Evolutionary conservation across 1,284 basidiomycete species (phyloP), one percentile per base, ranked within the genome.

Genomic region (Athelia psychrophila): DNA sequence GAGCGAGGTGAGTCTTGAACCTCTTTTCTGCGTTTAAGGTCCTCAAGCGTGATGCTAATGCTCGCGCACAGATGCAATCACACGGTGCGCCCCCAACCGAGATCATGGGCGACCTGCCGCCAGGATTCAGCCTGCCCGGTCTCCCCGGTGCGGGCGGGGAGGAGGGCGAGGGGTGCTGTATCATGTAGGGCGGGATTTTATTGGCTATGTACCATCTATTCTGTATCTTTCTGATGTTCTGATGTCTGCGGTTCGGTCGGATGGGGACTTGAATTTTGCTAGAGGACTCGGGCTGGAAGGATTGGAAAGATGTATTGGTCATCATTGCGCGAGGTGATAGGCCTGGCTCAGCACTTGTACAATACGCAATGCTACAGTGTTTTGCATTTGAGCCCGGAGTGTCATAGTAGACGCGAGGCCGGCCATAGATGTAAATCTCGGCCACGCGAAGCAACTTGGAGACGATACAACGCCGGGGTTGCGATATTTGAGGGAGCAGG

Each of bases 31-130:
- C 15, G 16, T 16, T 47, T 46, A 44, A 15, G 12, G 42, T 22
- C 12, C 42, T 12, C 42, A 15, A 22, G 12, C 42, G 13, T 19
- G 45, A 42, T 10, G 33, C 15, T 15, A 51, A 22, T 19, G 25
- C 36, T 19, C 25, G 36, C 52, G 10, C 50, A 10, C 60, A 94
- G 88, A 84, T 96, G 81, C 93, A 95, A 78, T 77, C 79, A 27
- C 79, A 88, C 53, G 95, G 96, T 2, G 84, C 91, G 12, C 95
- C 95, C 0, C 95, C 95, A 0, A 70, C 84, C 48, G 93, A 95
- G 64, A 84, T 98, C 51, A 93, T 97, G 84, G 96, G 95, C 2
- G 86, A 91, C 3, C 77, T 98, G 58, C 95, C 95, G 0, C 82
- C 92, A 3, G 93, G 88, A 19, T 73, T 91, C 49, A 82, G 75